A percentile compares a stretch with the other conserved stretches of the same genome.
Conservation (phyloP, 176 grass and related monocot genomes). For the Dendrocalamus sinicus region DNA sequence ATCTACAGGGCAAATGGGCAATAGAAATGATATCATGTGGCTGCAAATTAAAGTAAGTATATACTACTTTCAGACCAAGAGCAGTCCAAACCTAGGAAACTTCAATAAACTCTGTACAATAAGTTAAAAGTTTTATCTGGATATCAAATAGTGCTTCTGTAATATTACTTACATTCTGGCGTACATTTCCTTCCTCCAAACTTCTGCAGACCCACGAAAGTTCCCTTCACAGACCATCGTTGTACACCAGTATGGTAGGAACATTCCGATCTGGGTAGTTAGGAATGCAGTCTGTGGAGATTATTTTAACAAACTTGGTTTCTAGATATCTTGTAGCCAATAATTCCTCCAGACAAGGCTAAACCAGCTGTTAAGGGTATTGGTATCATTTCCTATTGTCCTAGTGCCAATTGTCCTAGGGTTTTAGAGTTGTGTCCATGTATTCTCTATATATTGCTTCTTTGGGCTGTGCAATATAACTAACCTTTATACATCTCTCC, state of each 20-base stretch:
- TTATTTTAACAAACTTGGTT: constrained; percentile 96
- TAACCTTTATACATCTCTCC: too few relatives aligned
- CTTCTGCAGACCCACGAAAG: constrained; percentile 72
- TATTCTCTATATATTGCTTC: too few relatives aligned
- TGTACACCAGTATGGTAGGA: constrained; percentile 94
- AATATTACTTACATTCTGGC: constrained; percentile 76
- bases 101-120: background rate
- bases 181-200: constrained; percentile 85
- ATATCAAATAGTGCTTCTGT: background rate
- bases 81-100: constrained; percentile 2
- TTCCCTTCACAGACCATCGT: constrained; percentile 89
- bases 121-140: background rate
- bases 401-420: too few relatives aligned
- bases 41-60: background rate
- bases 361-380: constrained; percentile 39
- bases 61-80: background rate
- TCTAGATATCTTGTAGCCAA: constrained; percentile 69
- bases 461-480: too few relatives aligned
- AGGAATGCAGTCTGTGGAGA: constrained; percentile 86
- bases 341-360: constrained; percentile 82
- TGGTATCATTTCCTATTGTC: too few relatives aligned
- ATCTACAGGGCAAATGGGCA: too few relatives aligned
- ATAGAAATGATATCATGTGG: background rate
- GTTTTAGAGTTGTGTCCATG: too few relatives aligned
- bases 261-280: constrained; percentile 88